phyloP scores from a whole-genome alignment of 2,329 filamentous ascomycete species.

The Paecilomyces fulvus region DNA sequence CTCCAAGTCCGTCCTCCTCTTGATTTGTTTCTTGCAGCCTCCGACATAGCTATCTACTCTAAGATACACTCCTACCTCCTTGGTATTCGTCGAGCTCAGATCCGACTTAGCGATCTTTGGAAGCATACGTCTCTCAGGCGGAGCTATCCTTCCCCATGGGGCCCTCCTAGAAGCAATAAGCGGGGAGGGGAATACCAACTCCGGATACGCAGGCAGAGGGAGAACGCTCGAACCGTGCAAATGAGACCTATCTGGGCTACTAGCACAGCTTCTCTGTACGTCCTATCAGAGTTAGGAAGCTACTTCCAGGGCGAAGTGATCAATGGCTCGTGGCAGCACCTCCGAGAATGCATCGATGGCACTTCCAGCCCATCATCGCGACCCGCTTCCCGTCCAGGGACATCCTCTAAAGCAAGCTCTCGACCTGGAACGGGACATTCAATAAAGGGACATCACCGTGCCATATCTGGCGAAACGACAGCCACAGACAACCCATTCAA shows the following conservation, averaged over 20 bases:
- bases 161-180: conserved; percentile 55
- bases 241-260: conserved; percentile 88
- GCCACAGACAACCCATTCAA: conserved; percentile 9
- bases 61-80: conserved; percentile 81
- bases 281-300: conserved; percentile 75
- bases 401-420: conserved; percentile 2
- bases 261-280: conserved; percentile 76
- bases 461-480: neutral
- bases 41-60: conserved; percentile 72
- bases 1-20: conserved; percentile 71
- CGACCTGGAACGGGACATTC: conserved; percentile 2
- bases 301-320: conserved; percentile 90
- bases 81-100: conserved; percentile 74
- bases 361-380: conserved; percentile 15
- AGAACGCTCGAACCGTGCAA: conserved; percentile 52
- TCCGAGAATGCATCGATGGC: conserved; percentile 63
- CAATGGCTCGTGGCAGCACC: conserved; percentile 68
- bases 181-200: conserved; percentile 53
- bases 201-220: conserved; percentile 53
- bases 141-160: conserved; percentile 64
- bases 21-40: conserved; percentile 72
- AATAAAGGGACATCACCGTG: neutral
- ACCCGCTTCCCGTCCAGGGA: conserved; percentile 15
- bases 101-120: conserved; percentile 79
- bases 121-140: conserved; percentile 70